These are phyloP conservation scores for Teratosphaeria gauchensis DNA, from an alignment of 2,329 filamentous ascomycete species.

Conservation along the genomic window DNA sequence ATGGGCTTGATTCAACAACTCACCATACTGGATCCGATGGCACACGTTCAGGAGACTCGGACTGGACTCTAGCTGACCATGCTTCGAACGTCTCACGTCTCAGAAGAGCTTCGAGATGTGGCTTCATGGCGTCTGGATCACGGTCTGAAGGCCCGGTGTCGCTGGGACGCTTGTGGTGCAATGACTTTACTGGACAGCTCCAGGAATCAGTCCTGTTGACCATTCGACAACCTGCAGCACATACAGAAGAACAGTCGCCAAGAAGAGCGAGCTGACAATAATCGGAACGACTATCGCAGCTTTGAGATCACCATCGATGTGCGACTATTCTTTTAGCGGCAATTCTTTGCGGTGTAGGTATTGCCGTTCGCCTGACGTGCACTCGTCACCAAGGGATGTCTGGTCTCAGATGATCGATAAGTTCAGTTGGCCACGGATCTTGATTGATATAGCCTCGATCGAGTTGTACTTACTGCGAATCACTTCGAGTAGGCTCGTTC, in stretches of 20 bases:
- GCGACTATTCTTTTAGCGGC: neutral
- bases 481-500: no score
- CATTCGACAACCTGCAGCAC: neutral
- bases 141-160: neutral
- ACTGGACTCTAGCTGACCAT: neutral
- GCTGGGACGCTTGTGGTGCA: neutral
- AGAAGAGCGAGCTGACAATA: neutral
- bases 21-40: neutral
- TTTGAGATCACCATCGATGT: neutral
- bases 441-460: no score
- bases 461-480: no score
- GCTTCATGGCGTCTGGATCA: neutral
- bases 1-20: neutral
- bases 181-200: neutral
- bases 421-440: no score
- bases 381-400: neutral
- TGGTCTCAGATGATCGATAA: no score
- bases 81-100: neutral
- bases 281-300: neutral
- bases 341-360: neutral
- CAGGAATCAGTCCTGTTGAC: neutral
- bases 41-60: neutral
- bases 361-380: neutral
- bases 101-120: neutral
- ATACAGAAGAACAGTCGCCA: neutral